phyloP scores from a whole-genome alignment of 2,329 filamentous ascomycete species.

The Macrophomina pseudophaseolina region DNA sequence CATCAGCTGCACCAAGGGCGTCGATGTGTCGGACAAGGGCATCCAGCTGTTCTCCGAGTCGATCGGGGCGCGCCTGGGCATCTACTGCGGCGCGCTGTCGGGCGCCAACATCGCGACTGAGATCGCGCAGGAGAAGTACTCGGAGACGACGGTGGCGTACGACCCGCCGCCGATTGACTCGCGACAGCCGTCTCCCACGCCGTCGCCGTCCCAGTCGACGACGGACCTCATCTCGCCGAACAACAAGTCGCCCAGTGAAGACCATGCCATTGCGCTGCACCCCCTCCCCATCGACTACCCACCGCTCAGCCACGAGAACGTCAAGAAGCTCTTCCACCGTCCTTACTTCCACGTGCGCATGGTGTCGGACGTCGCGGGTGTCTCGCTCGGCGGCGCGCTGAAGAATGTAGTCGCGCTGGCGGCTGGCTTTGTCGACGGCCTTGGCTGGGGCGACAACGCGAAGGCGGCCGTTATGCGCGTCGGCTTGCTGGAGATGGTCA shows the following conservation, averaged over 20 bases:
- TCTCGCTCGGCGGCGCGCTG: conserved; percentile 89
- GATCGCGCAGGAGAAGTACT: conserved; percentile 95
- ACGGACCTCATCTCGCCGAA: conserved; percentile 59
- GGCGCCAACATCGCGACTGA: conserved; percentile 96
- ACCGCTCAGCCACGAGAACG: conserved; percentile 80
- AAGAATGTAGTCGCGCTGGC: conserved; percentile 97
- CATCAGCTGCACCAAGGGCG: conserved; percentile 97
- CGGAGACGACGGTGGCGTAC: conserved; percentile 95
- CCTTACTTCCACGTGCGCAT: conserved; percentile 97
- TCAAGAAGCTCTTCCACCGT: conserved; percentile 88
- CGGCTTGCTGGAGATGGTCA: conserved; percentile 93
- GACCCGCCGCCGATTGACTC: conserved; percentile 90
- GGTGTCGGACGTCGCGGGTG: conserved; percentile 93
- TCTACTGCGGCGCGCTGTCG: conserved; percentile 94
- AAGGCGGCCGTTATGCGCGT: conserved; percentile 99
- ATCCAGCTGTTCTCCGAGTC: conserved; percentile 92
- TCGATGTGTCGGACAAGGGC: conserved; percentile 85
- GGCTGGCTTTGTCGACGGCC: conserved; percentile 91
- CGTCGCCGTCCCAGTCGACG: conserved; percentile 54
- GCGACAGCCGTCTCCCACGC: conserved; percentile 68
- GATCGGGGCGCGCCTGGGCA: conserved; percentile 87
- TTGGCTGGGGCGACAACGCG: conserved; percentile 97
- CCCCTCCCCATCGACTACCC: conserved; percentile 83
- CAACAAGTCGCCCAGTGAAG: conserved; percentile 35
- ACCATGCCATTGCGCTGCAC: conserved; percentile 72